These are phyloP conservation scores for Tephrocybe rancida DNA, from an alignment of 768 basidiomycete genomes.

Conservation along the genomic window DNA sequence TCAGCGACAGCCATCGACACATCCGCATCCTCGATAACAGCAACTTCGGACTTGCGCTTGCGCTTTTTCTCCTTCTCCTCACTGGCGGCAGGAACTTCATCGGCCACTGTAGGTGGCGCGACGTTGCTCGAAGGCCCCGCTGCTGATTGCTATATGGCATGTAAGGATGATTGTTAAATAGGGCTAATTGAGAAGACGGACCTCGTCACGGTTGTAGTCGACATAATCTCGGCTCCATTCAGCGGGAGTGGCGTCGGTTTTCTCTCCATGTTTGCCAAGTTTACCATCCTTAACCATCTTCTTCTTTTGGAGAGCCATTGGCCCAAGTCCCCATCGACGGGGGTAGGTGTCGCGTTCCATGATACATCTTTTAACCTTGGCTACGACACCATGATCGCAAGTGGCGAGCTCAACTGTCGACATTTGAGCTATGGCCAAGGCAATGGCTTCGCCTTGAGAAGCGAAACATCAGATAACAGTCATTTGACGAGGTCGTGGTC, in stretches of 20 bases:
- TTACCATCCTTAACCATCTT: slow-evolving; percentile 98
- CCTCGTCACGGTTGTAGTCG: slow-evolving; percentile 80
- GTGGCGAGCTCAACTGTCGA: slow-evolving; percentile 97
- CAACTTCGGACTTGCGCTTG: slow-evolving; percentile 72
- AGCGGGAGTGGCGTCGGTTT: slow-evolving; percentile 82
- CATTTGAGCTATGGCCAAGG: slow-evolving; percentile 96
- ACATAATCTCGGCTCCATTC: slow-evolving; percentile 94
- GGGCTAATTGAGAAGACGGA: slow-evolving; percentile 17
- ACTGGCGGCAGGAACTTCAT: slow-evolving; percentile 27
- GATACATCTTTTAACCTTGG: slow-evolving; percentile 98
- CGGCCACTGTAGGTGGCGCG: slow-evolving; percentile 21
- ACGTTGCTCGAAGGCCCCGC: slow-evolving; percentile 37
- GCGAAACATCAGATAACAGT: background rate
- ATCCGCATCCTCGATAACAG: slow-evolving; percentile 41
- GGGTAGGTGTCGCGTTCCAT: slow-evolving; percentile 99
- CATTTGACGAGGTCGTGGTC: background rate
- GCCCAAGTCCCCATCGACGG: slow-evolving; percentile 98
- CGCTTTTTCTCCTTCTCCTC: slow-evolving; percentile 83
- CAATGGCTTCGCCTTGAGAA: slow-evolving; percentile 82
- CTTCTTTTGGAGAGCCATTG: slow-evolving; percentile 96
- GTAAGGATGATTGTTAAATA: slow-evolving; percentile 15
- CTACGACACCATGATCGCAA: slow-evolving; percentile 98
- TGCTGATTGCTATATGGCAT: slow-evolving; percentile 26
- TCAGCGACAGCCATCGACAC: slow-evolving; percentile 41
- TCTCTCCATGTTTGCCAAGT: slow-evolving; percentile 93